Percentiles rank a stretch among this genome's conserved stretches.
phyloP scores from a whole-genome alignment of 805 yeast species.

The Peterozyma toletana region DNA sequence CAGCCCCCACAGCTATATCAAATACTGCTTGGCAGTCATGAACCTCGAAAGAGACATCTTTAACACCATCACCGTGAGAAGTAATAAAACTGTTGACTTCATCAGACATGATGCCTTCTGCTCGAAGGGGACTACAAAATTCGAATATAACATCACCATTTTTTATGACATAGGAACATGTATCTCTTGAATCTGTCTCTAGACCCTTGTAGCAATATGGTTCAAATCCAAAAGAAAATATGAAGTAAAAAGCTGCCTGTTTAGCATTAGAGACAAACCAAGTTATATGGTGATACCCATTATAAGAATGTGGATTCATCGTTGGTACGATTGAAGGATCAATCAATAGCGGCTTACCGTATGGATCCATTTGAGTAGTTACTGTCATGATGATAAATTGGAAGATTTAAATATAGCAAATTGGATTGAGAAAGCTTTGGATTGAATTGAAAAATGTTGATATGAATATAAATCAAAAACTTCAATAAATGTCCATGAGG shows the following conservation, averaged over 20 bases:
- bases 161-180: constrained; percentile 52
- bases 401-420: no score
- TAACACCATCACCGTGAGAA: constrained; percentile 75
- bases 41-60: constrained; percentile 67
- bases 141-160: constrained; percentile 50
- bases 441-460: no score
- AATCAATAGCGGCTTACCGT: not conserved
- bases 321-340: constrained; percentile 12
- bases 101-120: not conserved
- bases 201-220: constrained; percentile 59
- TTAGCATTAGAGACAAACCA: constrained; percentile 72
- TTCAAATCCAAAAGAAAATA: constrained; percentile 53
- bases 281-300: constrained; percentile 58
- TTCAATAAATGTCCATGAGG: no score
- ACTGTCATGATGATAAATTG: no score
- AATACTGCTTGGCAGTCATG: constrained; percentile 38
- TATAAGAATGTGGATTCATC: not conserved
- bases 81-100: constrained; percentile 39
- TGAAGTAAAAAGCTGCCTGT: constrained; percentile 49
- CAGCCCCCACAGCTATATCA: constrained; percentile 38
- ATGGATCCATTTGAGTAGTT: no score
- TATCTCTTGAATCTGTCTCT: constrained; percentile 54
- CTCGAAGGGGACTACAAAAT: constrained; percentile 30
- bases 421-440: no score
- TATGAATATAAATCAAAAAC: no score